Conservation (phyloP, 345 rosid species). For the Eutrema japonicum region DNA sequence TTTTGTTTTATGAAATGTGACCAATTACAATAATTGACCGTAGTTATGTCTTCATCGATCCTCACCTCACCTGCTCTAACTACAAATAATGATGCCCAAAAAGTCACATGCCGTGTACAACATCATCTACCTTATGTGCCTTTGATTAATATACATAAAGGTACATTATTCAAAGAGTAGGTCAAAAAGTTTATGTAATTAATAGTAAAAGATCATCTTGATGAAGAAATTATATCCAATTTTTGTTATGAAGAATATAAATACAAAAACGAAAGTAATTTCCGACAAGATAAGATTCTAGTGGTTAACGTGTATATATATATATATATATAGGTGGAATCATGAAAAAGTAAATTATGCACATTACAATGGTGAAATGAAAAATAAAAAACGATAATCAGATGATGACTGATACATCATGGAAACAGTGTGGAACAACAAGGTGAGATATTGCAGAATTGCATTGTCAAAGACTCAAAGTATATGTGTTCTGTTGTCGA, state of each 20-base stretch:
- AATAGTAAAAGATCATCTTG: background rate
- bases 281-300: constrained; percentile 18
- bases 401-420: background rate
- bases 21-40: constrained; percentile 33
- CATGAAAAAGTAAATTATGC: background rate
- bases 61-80: constrained; percentile 41
- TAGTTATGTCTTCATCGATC: constrained; percentile 41
- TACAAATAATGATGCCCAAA: constrained; percentile 23
- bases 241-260: constrained; percentile 10
- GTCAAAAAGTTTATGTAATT: constrained; percentile 2
- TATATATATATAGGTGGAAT: background rate
- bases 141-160: too few species aligned
- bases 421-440: background rate
- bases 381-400: constrained; percentile 8
- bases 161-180: constrained; percentile 36
- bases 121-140: constrained; percentile 27
- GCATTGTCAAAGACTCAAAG: too few species aligned
- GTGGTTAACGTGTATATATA: constrained; percentile 17
- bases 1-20: constrained; percentile 24
- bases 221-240: background rate
- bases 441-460: too few species aligned
- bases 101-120: constrained; percentile 38
- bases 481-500: too few species aligned
- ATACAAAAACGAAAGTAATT: background rate
- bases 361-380: constrained; percentile 14